These are phyloP conservation scores for Aspergillus homomorphus DNA, from an alignment of 495 filamentous ascomycete species.

Conservation along the genomic window DNA sequence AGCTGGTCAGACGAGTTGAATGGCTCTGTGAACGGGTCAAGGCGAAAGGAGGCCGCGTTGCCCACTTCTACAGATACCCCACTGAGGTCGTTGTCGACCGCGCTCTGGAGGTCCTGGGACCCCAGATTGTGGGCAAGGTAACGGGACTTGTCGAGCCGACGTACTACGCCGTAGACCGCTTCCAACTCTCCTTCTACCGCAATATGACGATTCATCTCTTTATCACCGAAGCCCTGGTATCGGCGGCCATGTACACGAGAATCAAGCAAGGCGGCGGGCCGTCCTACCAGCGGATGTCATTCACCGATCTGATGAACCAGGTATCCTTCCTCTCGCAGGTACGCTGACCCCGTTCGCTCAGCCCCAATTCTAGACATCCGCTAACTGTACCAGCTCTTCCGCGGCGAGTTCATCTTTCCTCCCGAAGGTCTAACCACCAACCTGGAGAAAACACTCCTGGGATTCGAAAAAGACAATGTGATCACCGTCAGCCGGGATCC, in stretches of 20 bases:
- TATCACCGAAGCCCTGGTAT: constrained; percentile 85
- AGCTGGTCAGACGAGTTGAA: constrained; percentile 81
- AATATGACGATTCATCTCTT: constrained; percentile 99
- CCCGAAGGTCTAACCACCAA: constrained; percentile 78
- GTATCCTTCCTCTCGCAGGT: constrained; percentile 82
- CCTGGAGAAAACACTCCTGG: constrained; percentile 70
- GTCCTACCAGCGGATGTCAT: constrained; percentile 72
- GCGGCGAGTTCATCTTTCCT: constrained; percentile 94
- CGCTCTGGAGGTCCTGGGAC: constrained; percentile 85
- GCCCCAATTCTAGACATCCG: not conserved
- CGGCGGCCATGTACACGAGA: constrained; percentile 80
- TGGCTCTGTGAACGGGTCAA: constrained; percentile 85
- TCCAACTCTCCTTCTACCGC: constrained; percentile 94
- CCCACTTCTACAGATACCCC: constrained; percentile 80
- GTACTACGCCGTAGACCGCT: constrained; percentile 90
- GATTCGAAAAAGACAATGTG: constrained; percentile 77
- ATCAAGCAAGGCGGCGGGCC: constrained; percentile 87
- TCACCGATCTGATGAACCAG: constrained; percentile 65
- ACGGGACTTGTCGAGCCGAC: constrained; percentile 80
- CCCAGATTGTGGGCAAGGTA: constrained; percentile 77
- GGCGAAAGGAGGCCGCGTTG: constrained; percentile 83
- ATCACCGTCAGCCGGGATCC: constrained; percentile 61
- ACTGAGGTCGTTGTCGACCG: constrained; percentile 82
- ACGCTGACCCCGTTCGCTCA: constrained; percentile 11
- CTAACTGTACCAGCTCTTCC: constrained; percentile 64